Conservation (phyloP, 1,139 yeast genomes). For the Yamadazyma taylorii region DNA sequence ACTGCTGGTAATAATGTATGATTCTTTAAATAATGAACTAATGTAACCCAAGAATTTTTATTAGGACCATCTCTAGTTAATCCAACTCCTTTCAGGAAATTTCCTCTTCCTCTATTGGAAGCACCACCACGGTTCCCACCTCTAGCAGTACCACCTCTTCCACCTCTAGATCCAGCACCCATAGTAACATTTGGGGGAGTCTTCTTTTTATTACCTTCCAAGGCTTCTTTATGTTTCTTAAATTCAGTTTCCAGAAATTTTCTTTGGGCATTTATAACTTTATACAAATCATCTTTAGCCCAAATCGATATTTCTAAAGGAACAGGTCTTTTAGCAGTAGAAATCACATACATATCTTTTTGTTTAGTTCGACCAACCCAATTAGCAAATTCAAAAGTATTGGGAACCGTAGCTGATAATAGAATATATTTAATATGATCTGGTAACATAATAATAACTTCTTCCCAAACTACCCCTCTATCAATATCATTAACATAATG, state of each 20-base stretch:
- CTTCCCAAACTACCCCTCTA: slow-evolving; percentile 99
- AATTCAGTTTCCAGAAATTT: slow-evolving; percentile 67
- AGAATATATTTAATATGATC: slow-evolving; percentile 90
- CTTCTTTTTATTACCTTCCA: slow-evolving; percentile 39
- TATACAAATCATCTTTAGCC: slow-evolving; percentile 66
- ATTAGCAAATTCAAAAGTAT: slow-evolving; percentile 94
- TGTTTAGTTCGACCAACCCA: slow-evolving; percentile 98
- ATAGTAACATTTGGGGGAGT: slow-evolving; percentile 37
- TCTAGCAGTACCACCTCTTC: slow-evolving; percentile 46
- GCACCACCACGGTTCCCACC: slow-evolving; percentile 38
- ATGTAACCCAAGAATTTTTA: slow-evolving; percentile 72
- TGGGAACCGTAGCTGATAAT: slow-evolving; percentile 95
- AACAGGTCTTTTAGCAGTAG: slow-evolving; percentile 94
- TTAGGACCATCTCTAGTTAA: slow-evolving; percentile 64
- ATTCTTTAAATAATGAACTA: slow-evolving; percentile 71
- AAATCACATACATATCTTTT: slow-evolving; percentile 91
- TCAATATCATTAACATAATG: slow-evolving; percentile 96
- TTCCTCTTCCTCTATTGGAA: slow-evolving; percentile 27
- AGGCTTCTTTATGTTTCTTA: slow-evolving; percentile 55
- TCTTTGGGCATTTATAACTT: slow-evolving; percentile 73
- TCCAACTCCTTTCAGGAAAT: slow-evolving; percentile 36
- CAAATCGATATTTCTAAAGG: slow-evolving; percentile 86
- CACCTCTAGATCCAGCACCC: slow-evolving; percentile 47
- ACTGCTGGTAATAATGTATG: slow-evolving; percentile 84
- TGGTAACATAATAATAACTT: slow-evolving; percentile 93